Evolutionary conservation across 2,329 filamentous ascomycete species (phyloP), one percentile per base, ranked within the genome.

Genomic region (Periconia sp.): DNA sequence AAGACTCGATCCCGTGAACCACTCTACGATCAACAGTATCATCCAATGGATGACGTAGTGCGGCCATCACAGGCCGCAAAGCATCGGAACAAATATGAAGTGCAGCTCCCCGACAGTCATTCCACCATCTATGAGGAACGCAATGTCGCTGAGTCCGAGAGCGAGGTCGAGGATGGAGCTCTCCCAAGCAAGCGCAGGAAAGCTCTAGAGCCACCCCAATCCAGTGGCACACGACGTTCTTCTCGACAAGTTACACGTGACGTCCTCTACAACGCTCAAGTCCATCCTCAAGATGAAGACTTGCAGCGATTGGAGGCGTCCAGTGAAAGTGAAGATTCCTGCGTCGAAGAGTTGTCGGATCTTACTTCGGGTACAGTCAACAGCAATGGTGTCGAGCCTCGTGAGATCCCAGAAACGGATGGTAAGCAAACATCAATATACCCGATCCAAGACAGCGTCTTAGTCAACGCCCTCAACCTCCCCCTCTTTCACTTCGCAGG

Each of bases 31-130:
- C 46, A 62, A 16, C 63, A 56, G 39, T 69, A 65, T 25, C 65
- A 69, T 40, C 65, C 64, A 2, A 57, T 69, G 54, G 65, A 69
- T 28, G 63, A 68, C 7, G 37, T 42, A 31, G 46, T 63, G 6
- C 52, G 52, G 8, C 64, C 65, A 4, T 48, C 50, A 8, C 56
- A 57, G 19, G 64, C 65, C 23, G 57, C 61, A 0, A 64, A 61
- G 30, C 52, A 56, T 26, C 59, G 57, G 13, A 50, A 46, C 7
- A 40, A 52, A n/a, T 54, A 68, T 25, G 56, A 52, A 10, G 48
- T 54, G 10, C 19, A 31, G n/a, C n/a, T n/a, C 11, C 12, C 17
- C n/a, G 31, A 21, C 16, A 34, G 31, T n/a, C 17, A 35, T 13
- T 19, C 15, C 8, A 35, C 32, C 10, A 3, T 11, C n/a, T 15